A percentile compares a stretch with the other conserved stretches of the same genome.
phyloP scores from a whole-genome alignment of 768 basidiomycete species.

The Tricholoma furcatifolium region DNA sequence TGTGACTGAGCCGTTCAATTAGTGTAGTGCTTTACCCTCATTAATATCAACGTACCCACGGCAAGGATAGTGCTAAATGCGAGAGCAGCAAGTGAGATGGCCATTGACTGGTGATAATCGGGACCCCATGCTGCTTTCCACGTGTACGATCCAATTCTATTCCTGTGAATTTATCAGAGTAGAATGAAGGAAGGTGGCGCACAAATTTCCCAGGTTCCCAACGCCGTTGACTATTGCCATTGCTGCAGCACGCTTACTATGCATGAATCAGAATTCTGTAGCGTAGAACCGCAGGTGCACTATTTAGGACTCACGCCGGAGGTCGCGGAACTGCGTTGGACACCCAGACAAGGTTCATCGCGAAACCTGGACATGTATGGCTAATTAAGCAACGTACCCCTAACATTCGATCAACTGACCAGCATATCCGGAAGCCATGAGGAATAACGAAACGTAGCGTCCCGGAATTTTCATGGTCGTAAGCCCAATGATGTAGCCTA shows the following conservation, averaged over 20 bases:
- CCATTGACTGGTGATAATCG: constrained; percentile 61
- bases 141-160: constrained; percentile 57
- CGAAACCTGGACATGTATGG: constrained; percentile 29
- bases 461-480: constrained; percentile 50
- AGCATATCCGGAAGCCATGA: constrained; percentile 58
- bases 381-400: background rate
- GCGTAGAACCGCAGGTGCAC: background rate
- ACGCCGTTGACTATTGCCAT: constrained; percentile 62
- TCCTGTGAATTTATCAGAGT: background rate
- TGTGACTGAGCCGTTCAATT: constrained; percentile 27
- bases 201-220: constrained; percentile 60
- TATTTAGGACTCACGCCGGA: constrained; percentile 39
- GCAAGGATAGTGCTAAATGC: constrained; percentile 33
- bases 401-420: constrained; percentile 20
- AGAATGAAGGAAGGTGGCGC: constrained; percentile 14
- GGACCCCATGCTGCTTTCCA: constrained; percentile 67
- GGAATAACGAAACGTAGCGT: constrained; percentile 61
- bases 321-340: constrained; percentile 60
- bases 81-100: constrained; percentile 40
- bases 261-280: background rate
- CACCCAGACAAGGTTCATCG: constrained; percentile 59
- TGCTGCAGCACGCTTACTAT: constrained; percentile 49
- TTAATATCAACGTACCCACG: constrained; percentile 21
- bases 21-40: no score
- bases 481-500: constrained; percentile 61